phyloP scores from a whole-genome alignment of 768 basidiomycete genomes.

The Leucosporidium scottii region DNA sequence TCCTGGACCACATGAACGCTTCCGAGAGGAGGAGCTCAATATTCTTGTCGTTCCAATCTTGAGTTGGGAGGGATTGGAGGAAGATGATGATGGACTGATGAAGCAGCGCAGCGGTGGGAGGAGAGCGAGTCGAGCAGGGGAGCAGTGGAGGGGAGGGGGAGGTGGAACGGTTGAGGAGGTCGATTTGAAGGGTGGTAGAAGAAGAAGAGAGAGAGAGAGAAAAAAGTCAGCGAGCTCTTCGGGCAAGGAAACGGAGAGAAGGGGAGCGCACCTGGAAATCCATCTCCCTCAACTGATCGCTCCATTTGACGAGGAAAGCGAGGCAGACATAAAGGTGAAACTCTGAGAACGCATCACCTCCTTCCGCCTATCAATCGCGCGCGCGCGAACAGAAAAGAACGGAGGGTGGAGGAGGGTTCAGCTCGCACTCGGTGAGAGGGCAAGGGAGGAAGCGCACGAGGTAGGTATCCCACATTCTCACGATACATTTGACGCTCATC shows the following conservation, averaged over 20 bases:
- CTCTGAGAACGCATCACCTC: conserved; percentile 94
- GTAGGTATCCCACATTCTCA: conserved; percentile 99
- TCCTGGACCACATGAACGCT: conserved; percentile 63
- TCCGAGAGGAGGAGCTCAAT: conserved; percentile 91
- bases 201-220: not conserved
- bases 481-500: conserved; percentile 91
- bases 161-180: not conserved
- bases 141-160: not conserved
- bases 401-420: not conserved
- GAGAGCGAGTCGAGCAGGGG: not conserved
- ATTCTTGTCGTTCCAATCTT: conserved; percentile 81
- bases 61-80: conserved; percentile 78
- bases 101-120: not conserved
- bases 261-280: conserved; percentile 77
- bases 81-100: conserved; percentile 96
- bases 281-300: conserved; percentile 85
- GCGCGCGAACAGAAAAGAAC: not conserved
- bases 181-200: not conserved
- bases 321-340: conserved; percentile 98
- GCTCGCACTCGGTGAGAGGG: too few relatives aligned
- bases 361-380: conserved; percentile 67
- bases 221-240: not conserved
- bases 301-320: conserved; percentile 93
- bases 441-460: conserved; percentile 54
- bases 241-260: not conserved